phyloP scores from a whole-genome alignment of 331 rosid species.

The Dryas integrifolia region DNA sequence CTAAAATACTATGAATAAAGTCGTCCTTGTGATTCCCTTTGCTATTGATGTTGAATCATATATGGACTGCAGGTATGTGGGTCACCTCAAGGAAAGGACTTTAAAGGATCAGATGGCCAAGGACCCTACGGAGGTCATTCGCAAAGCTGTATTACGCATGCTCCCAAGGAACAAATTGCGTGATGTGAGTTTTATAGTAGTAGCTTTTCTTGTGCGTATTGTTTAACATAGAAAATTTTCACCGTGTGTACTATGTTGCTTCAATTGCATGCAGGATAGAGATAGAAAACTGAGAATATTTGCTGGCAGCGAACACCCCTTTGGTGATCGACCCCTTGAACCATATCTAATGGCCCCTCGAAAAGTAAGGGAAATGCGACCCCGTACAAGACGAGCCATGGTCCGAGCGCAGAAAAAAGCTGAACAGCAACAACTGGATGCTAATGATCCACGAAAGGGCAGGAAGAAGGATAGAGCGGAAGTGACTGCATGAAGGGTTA shows the following conservation, averaged over 20 bases:
- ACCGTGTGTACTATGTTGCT: background rate
- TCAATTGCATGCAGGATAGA: constrained; percentile 67
- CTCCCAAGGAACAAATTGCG: constrained; percentile 90
- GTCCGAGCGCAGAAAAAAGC: constrained; percentile 82
- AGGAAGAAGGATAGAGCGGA: constrained; percentile 42
- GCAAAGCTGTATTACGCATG: constrained; percentile 94
- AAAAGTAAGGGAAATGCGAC: constrained; percentile 71
- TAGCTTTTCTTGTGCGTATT: background rate
- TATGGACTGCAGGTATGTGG: constrained; percentile 67
- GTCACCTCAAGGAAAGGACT: constrained; percentile 79
- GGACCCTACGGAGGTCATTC: constrained; percentile 95
- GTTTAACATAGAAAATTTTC: background rate
- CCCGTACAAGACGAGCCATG: constrained; percentile 79
- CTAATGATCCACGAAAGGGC: constrained; percentile 40
- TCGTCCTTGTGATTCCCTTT: constrained; percentile 1
- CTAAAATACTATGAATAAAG: background rate
- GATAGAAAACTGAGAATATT: constrained; percentile 88
- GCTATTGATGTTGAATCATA: constrained; percentile 26
- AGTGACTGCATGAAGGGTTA: constrained; percentile 44
- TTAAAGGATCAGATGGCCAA: constrained; percentile 82
- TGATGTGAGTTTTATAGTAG: constrained; percentile 50
- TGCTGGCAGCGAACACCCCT: constrained; percentile 73
- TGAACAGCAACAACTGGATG: constrained; percentile 54
- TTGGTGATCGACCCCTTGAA: constrained; percentile 75
- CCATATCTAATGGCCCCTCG: constrained; percentile 72